Evolutionary conservation across 768 basidiomycete species (phyloP).

Genomic region (Saitozyma podzolica): DNA sequence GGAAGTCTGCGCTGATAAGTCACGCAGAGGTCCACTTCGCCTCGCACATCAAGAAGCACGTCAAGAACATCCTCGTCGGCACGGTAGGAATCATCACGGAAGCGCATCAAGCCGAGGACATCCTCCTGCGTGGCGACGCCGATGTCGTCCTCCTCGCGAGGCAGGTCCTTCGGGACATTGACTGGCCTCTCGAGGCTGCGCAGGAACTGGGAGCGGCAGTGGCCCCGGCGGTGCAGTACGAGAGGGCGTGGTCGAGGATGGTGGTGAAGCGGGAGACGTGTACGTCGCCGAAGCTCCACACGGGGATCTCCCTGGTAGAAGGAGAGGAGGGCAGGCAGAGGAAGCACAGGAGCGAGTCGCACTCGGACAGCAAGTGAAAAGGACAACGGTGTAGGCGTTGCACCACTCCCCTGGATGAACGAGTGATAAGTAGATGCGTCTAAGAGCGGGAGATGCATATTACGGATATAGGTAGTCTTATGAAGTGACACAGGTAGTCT

Average conservation of each 20-base stretch:
- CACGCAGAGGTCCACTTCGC: constrained; percentile 65
- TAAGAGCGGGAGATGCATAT: too few species aligned
- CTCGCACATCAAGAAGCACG: constrained; percentile 55
- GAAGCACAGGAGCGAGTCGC: not conserved
- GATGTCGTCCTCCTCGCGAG: constrained; percentile 71
- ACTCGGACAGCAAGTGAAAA: too few species aligned
- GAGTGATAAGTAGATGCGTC: too few species aligned
- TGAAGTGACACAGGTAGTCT: too few species aligned
- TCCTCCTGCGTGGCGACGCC: constrained; percentile 66
- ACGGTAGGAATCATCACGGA: constrained; percentile 74
- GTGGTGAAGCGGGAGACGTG: constrained; percentile 33
- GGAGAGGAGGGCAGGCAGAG: constrained; percentile 12
- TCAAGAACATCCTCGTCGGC: constrained; percentile 55
- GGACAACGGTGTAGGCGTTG: too few species aligned
- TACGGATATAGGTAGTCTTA: too few species aligned
- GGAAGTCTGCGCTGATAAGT: not conserved
- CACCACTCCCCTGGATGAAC: too few species aligned
- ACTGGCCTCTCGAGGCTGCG: constrained; percentile 67
- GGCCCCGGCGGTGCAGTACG: constrained; percentile 73
- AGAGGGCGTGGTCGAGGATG: constrained; percentile 42
- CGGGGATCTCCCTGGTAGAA: constrained; percentile 27
- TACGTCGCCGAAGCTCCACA: constrained; percentile 12
- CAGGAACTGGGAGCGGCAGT: constrained; percentile 64
- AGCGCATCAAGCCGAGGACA: constrained; percentile 64
- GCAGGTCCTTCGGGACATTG: constrained; percentile 66